Base-by-base conservation (phyloP, 176 grass and related monocot species). In the Musa itinerans region DNA sequence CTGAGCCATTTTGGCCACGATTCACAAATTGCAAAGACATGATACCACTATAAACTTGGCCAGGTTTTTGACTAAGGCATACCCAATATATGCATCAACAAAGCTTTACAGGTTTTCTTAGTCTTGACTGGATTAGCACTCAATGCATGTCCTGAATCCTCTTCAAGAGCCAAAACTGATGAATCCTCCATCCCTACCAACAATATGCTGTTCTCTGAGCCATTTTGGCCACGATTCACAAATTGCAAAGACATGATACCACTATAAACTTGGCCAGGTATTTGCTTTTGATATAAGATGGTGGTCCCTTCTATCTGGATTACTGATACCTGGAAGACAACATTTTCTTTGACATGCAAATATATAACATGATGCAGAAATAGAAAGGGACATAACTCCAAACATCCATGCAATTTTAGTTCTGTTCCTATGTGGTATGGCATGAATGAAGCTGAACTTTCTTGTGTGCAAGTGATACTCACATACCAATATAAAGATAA, bases 271-370 rank as follows among this genome's bases (percentile, higher is more conserved):
- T 87, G 86, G 59, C 90, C 80, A 74, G 93, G 88, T 56, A 91
- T 79, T 78, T 99, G 95, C 69, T 99, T 92, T 76, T 94, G 90
- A 74, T 99, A 99, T 81, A 99, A 70, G 71, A 94, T 85, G 15
- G 76, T 71, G 43, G 74, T 76, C 57, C 89, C 86, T 78, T 99
- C 91, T 80, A 87, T 52, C 53, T 91, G 79, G 58, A 99, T 78
- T 80, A 99, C 81, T 50, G 86, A 85, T 71, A 99, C 90, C 91
- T 94, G 86, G 80, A 86, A 87, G 52, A 74, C 23, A 51, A 61
- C n/a, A 27, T 9, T 6, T 8, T 56, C 55, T 74, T 34, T 50
- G 17, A 19, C 14, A n/a, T 3, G 11, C 20, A 20, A 20, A 69
- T 43, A 43, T 43, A 11, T 11, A 43, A 29, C 34, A 68, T 29